A percentile compares a stretch with the other conserved stretches of the same genome.
Evolutionary conservation across 179 eudicot species (phyloP).

Genomic region (Patellifolia procumbens): DNA sequence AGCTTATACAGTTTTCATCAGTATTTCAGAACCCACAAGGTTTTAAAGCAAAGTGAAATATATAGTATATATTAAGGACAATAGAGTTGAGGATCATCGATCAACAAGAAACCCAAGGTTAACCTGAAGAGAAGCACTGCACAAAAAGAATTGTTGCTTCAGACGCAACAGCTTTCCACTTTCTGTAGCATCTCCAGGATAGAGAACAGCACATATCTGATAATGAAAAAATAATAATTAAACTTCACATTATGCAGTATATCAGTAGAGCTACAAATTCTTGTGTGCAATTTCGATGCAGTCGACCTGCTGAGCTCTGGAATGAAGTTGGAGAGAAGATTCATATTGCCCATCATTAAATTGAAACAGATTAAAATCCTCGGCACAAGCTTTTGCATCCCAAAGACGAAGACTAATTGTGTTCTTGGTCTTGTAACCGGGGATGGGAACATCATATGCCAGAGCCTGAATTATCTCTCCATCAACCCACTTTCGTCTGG

Average conservation of each 20-base stretch:
- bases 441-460: conserved; percentile 98
- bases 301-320: conserved; percentile 81
- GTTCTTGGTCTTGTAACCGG: conserved; percentile 94
- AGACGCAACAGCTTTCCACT: conserved; percentile 80
- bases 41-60: background rate
- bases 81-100: background rate
- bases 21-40: background rate
- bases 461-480: conserved; percentile 92
- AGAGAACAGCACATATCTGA: conserved; percentile 94
- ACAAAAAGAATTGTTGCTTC: conserved; percentile 93
- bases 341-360: conserved; percentile 94
- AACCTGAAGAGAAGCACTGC: conserved; percentile 99
- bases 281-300: background rate
- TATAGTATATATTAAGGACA: background rate
- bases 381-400: conserved; percentile 94
- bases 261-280: background rate
- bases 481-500: conserved; percentile 90
- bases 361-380: conserved; percentile 77
- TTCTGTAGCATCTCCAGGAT: conserved; percentile 98
- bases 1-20: background rate
- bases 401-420: conserved; percentile 96
- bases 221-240: conserved; percentile 23
- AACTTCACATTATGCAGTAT: conserved; percentile 11
- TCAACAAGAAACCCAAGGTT: conserved; percentile 7
- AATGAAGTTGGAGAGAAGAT: conserved; percentile 84